These are phyloP conservation scores for Lagerstroemia speciosa DNA, from an alignment of 345 rosid genomes.

Conservation along the genomic window DNA sequence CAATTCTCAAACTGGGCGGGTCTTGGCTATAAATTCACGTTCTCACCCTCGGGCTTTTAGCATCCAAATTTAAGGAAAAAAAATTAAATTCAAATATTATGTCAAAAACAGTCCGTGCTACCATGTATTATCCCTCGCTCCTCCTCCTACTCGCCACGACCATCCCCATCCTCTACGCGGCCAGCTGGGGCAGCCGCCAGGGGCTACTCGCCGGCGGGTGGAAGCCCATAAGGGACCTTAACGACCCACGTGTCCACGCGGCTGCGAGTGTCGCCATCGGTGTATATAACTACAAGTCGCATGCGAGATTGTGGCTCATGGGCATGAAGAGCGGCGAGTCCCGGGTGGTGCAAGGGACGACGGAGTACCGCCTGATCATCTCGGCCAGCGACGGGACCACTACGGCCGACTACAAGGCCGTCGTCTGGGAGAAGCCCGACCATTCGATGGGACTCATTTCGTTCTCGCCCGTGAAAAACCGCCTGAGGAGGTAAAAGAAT, in stretches of 20 bases:
- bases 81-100: too few relatives aligned
- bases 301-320: slow-evolving; percentile 13
- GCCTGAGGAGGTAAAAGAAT: too few relatives aligned
- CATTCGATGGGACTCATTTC: slow-evolving; percentile 23
- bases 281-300: slow-evolving; percentile 17
- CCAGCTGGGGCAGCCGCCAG: too few relatives aligned
- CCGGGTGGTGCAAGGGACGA: slow-evolving; percentile 33
- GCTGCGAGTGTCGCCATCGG: slow-evolving; percentile 32
- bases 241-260: slow-evolving; percentile 29
- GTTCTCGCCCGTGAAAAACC: too few relatives aligned
- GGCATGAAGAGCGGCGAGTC: slow-evolving; percentile 26
- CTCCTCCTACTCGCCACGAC: not conserved
- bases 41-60: too few relatives aligned
- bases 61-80: too few relatives aligned
- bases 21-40: too few relatives aligned
- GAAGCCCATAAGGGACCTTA: slow-evolving; percentile 32
- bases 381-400: slow-evolving; percentile 7
- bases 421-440: slow-evolving; percentile 37
- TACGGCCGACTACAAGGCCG: slow-evolving; percentile 25
- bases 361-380: slow-evolving; percentile 31
- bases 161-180: not conserved
- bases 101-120: too few relatives aligned
- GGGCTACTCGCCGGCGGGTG: slow-evolving; percentile 33
- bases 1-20: too few relatives aligned
- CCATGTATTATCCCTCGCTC: too few relatives aligned